These are phyloP conservation scores for Lindgomyces ingoldianus DNA, from an alignment of 495 filamentous ascomycete species.

Conservation along the genomic window DNA sequence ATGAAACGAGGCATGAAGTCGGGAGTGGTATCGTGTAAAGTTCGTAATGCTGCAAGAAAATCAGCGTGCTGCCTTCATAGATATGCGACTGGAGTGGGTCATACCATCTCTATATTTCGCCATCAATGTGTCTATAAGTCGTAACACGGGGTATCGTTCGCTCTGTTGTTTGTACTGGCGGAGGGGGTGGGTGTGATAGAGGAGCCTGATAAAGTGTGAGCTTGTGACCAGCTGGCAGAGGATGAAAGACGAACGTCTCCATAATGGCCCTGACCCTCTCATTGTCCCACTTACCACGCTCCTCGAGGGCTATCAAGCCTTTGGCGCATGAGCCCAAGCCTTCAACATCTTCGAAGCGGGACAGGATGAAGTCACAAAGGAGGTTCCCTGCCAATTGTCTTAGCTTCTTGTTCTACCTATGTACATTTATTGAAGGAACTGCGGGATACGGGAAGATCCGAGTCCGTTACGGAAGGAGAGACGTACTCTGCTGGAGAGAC, in stretches of 20 bases:
- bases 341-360: conserved; percentile 45
- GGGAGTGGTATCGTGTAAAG: conserved; percentile 36
- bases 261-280: conserved; percentile 40
- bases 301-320: conserved; percentile 44
- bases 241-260: conserved; percentile 32
- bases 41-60: conserved; percentile 34
- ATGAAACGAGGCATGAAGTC: conserved; percentile 65
- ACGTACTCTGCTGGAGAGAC: conserved; percentile 62
- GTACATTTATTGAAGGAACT: neutral
- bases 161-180: conserved; percentile 56
- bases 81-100: conserved; percentile 5
- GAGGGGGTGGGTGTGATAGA: conserved; percentile 44
- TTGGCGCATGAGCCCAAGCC: conserved; percentile 43
- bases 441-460: too few relatives aligned
- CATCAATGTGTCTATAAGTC: conserved; percentile 66
- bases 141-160: conserved; percentile 66
- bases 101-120: conserved; percentile 61
- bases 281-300: conserved; percentile 46
- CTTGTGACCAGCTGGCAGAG: neutral
- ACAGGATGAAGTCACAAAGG: conserved; percentile 47
- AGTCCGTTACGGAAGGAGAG: too few relatives aligned
- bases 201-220: conserved; percentile 31
- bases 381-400: conserved; percentile 38
- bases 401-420: neutral
- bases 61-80: conserved; percentile 9